A percentile compares a stretch with the other conserved stretches of the same genome.
These are phyloP conservation scores for Nemania bipapillata DNA, from an alignment of 2,329 filamentous ascomycete species.

Conservation along the genomic window DNA sequence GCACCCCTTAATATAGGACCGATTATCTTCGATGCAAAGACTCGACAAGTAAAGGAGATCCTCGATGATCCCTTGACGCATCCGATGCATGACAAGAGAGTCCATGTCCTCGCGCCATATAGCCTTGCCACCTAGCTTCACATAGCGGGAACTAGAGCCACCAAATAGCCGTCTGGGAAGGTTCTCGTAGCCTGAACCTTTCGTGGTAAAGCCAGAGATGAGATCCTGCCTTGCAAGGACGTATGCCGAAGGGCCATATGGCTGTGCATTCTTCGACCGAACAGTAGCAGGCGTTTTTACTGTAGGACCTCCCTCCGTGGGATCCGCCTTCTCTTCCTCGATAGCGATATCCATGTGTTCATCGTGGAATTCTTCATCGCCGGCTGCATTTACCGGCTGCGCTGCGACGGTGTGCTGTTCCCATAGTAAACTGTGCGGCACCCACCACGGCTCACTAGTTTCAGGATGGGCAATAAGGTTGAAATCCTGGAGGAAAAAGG, in stretches of 20 bases:
- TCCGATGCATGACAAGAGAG: conserved; percentile 60
- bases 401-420: conserved; percentile 25
- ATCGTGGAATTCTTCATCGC: conserved; percentile 1
- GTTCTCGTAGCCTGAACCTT: conserved; percentile 29
- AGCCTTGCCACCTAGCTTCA: conserved; percentile 34
- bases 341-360: background rate
- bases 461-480: conserved; percentile 65
- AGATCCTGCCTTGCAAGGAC: conserved; percentile 51
- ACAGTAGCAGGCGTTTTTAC: background rate
- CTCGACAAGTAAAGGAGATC: conserved; percentile 57
- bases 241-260: conserved; percentile 48
- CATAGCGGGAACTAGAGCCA: conserved; percentile 35
- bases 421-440: conserved; percentile 60
- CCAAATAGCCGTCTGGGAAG: conserved; percentile 31
- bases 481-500: conserved; percentile 73
- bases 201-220: conserved; percentile 43
- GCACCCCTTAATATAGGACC: conserved; percentile 58
- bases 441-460: conserved; percentile 64
- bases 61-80: conserved; percentile 61
- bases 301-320: background rate
- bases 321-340: background rate
- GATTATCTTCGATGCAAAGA: conserved; percentile 45
- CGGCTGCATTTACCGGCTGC: conserved; percentile 3
- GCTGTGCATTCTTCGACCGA: background rate
- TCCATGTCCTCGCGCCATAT: conserved; percentile 68